Evolutionary conservation across 1,139 yeast species (phyloP).

Genomic region (Barnettozyma hawaiiensis): DNA sequence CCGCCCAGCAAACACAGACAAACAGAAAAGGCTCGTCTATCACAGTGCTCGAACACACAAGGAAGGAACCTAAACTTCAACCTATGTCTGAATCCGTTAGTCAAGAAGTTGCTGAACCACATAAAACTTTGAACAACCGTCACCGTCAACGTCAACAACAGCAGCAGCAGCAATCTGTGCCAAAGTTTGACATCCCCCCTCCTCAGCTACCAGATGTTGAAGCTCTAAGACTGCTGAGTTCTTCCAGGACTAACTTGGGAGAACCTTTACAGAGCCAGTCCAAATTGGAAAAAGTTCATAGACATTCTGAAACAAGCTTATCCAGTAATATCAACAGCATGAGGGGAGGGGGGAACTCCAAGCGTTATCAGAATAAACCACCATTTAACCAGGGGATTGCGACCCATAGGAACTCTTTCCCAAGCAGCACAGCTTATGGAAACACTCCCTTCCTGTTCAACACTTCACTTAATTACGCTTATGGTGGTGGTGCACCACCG

Average conservation of each 20-base stretch:
- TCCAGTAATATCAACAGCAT: conserved; percentile 7
- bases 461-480: conserved; percentile 11
- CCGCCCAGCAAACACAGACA: conserved; percentile 1
- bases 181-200: background rate
- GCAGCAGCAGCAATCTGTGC: no score
- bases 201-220: conserved; percentile 1
- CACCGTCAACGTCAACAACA: no score
- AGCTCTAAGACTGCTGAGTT: background rate
- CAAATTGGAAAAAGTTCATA: conserved; percentile 7
- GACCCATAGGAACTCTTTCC: background rate
- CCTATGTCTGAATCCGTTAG: background rate
- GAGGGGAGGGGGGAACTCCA: conserved; percentile 12
- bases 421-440: background rate
- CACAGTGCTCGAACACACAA: background rate
- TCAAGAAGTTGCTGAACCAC: background rate
- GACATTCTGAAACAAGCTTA: conserved; percentile 21
- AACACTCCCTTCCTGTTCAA: conserved; percentile 8
- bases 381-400: conserved; percentile 11
- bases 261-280: background rate
- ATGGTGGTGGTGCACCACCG: no score
- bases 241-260: background rate
- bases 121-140: background rate
- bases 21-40: background rate
- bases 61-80: background rate
- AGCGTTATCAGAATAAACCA: conserved; percentile 10